Base-by-base conservation (phyloP, 306 rosid genomes). In the Biancaea sappan region DNA sequence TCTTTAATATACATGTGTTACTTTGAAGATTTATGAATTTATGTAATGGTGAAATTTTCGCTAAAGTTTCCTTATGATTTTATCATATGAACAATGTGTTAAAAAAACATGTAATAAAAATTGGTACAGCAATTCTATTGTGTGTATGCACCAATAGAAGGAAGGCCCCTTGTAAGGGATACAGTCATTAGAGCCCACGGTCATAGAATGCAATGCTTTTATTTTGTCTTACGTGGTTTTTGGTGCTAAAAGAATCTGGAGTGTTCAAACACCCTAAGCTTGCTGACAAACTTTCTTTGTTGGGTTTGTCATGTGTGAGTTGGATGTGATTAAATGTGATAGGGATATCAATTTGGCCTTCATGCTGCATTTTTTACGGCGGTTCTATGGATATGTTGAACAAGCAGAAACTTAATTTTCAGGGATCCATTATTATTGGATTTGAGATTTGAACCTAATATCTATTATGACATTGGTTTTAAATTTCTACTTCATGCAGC, bases 401-500 rank as follows among this genome's bases (percentile, higher is more conserved):
- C 14, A 25, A 3, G 9, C 10, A 29, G 34, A 41, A 4, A 41
- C 35, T 7, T 41, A 2, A 65, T 65, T 4, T 43, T 6, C 24
- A 16, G 51, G 75, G 25, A 8, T 24, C 7, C 13, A 22, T 72
- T 26, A n/a, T 61, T 61, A 18, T 60, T 24, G 13, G 18, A 71
- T 40, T 38, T 57, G 57, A 57, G 4, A 57, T 4, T 51, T 32
- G 60, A 28, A 37, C 37, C 19, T 10, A 15, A 22, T 32, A 38
- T 38, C 10, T 38, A 14, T 73, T 24, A 5, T 62, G 29, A 4
- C 29, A 46, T 18, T 38, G 53, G 40, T 32, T 40, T 69, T 69
- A 26, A 46, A 62, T 21, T 44, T 73, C 62, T 69, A 19, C 41
- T 73, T 77, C 32, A 60, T 80, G 53, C 82, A 94, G 98, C 95